Base-by-base conservation (phyloP, 2,329 filamentous ascomycete genomes). In the Aspergillus texensis region DNA sequence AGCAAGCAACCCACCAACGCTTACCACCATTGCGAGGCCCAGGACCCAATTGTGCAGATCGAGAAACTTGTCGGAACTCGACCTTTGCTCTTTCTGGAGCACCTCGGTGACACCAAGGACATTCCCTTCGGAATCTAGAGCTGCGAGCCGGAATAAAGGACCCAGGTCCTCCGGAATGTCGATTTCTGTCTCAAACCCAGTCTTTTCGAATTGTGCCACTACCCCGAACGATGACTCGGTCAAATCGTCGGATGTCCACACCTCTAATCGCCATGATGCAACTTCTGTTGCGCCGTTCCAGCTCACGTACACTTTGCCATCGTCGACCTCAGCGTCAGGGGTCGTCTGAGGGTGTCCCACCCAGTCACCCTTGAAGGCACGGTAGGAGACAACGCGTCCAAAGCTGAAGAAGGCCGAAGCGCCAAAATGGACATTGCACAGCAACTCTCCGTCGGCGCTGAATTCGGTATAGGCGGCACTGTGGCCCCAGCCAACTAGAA, bases 321-420 rank as follows among this genome's bases (percentile, higher is more conserved):
- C 65, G 61, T 74, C 56, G 74, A 78, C 62, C 4, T 60, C 66
- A 11, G 65, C 67, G 1, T 63, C 62, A 4, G 71, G 70, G 4
- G 52, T 55, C 21, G 79, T 82, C n/a, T 73, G 76, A 0, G 85
- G 84, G 12, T 76, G 71, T 0, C 82, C 84, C 3, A 79, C 79
- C 84, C 86, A 89, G 60, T 81, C 76, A 66, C 79, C 82, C 68
- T 84, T 85, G 72, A 83, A 84, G 2, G 81, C 82, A 36, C 86
- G 81, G 68, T 88, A 89, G 58, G 83, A 85, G 68, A 83, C 80
- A 3, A 84, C 80, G 19, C 71, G 65, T 3, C 70, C 71, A 36
- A 72, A 68, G 68, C 75, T 54, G 72, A 70, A 72, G 72, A 68
- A 72, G 70, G 62, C 72, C 74, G 64, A 80, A 61, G 58, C 71